Evolutionary conservation across 2,329 filamentous ascomycete species (phyloP).

Genomic region (Botrytis porri): DNA sequence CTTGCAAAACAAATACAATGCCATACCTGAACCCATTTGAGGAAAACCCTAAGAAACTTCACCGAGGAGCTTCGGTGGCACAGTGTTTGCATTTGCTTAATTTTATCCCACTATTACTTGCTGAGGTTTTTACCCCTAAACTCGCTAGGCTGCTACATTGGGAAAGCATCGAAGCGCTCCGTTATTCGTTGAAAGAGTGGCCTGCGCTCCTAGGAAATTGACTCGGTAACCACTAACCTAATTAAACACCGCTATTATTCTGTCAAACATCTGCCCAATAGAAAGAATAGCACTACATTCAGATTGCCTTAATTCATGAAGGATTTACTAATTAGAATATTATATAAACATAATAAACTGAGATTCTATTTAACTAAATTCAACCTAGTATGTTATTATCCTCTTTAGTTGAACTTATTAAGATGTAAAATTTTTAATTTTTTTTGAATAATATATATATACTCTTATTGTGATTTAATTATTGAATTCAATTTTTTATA

Average conservation of each 20-base stretch:
- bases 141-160: background rate
- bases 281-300: background rate
- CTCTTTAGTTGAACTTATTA: too few species aligned
- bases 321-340: background rate
- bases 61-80: background rate
- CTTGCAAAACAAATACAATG: background rate
- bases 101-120: background rate
- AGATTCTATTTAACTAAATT: too few species aligned
- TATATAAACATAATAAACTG: too few species aligned
- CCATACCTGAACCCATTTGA: background rate
- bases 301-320: background rate
- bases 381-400: too few species aligned
- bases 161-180: background rate
- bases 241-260: background rate
- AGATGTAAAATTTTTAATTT: too few species aligned
- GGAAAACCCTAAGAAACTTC: background rate
- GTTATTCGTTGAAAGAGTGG: background rate
- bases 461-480: too few species aligned
- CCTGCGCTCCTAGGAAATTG: background rate
- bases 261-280: background rate
- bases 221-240: background rate
- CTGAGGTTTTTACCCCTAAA: background rate
- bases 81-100: background rate
- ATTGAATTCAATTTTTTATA: too few species aligned
- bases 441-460: too few species aligned